Conservation (phyloP, 148 eudicot genomes). For the Nepenthes mirabilis region DNA sequence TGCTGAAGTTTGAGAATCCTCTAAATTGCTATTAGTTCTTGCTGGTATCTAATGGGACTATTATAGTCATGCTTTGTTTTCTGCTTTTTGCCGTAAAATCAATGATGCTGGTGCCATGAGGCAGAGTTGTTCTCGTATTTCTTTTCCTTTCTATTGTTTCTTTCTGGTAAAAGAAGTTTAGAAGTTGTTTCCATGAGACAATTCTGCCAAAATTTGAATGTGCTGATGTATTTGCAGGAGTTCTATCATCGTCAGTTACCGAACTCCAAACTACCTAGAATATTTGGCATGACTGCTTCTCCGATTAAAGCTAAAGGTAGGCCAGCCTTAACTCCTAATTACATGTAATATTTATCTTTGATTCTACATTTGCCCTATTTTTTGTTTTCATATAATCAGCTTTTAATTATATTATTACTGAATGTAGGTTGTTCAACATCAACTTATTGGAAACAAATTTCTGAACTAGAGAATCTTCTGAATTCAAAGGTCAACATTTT, state of each 20-base stretch:
- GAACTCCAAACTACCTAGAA: slow-evolving; percentile 52
- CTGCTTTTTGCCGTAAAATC: background rate
- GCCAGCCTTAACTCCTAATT: background rate
- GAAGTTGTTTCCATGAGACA: background rate
- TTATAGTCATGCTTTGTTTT: no score
- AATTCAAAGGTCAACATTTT: slow-evolving; percentile 45
- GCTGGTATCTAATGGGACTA: no score
- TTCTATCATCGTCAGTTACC: slow-evolving; percentile 51
- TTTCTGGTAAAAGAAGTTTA: background rate
- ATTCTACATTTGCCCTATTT: slow-evolving; percentile 1
- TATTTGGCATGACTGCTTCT: slow-evolving; percentile 96
- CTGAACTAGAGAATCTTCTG: slow-evolving; percentile 63
- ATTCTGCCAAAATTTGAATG: background rate
- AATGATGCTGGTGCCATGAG: background rate
- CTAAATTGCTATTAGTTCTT: no score
- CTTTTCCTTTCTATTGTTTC: background rate
- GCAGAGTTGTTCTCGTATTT: background rate
- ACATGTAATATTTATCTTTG: background rate
- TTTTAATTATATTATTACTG: background rate
- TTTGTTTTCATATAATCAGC: background rate
- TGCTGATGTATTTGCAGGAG: slow-evolving; percentile 33
- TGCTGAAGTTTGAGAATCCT: no score
- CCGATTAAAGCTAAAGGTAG: slow-evolving; percentile 73
- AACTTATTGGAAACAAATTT: slow-evolving; percentile 52
- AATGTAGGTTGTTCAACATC: slow-evolving; percentile 25